These are phyloP conservation scores for Ottelia alismoides DNA, from an alignment of 106 monocot genomes.

Conservation along the genomic window DNA sequence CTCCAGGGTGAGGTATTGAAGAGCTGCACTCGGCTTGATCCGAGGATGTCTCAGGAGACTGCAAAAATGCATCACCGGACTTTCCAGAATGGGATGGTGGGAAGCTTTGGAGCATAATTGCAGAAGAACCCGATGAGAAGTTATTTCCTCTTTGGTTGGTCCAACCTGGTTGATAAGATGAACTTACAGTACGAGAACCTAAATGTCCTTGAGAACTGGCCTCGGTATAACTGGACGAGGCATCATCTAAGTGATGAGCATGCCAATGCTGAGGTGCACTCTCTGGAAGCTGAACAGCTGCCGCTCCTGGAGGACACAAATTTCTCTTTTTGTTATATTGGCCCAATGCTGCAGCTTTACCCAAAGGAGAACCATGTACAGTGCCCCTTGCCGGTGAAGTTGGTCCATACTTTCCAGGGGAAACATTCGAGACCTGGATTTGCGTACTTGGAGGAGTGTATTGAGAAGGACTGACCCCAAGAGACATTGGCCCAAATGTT, in stretches of 20 bases:
- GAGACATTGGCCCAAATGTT: constrained; percentile 63
- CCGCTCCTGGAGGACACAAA: constrained; percentile 27
- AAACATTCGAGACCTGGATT: constrained; percentile 39
- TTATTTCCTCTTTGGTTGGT: constrained; percentile 29
- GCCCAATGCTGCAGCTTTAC: constrained; percentile 43
- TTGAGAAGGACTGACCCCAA: constrained; percentile 95
- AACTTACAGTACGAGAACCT: constrained; percentile 28
- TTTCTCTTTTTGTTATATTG: constrained; percentile 62
- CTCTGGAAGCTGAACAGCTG: constrained; percentile 31
- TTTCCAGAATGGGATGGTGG: constrained; percentile 5
- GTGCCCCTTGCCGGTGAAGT: constrained; percentile 68
- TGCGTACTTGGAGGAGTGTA: constrained; percentile 83
- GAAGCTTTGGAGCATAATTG: constrained; percentile 12
- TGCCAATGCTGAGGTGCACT: constrained; percentile 38
- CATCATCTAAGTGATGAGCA: constrained; percentile 35
- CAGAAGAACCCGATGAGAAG: constrained; percentile 15
- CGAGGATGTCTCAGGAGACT: constrained; percentile 16
- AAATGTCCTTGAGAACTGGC: constrained; percentile 20
- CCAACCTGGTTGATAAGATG: constrained; percentile 34
- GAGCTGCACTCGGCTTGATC: constrained; percentile 47
- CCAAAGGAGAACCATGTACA: constrained; percentile 50
- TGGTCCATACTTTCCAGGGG: constrained; percentile 67
- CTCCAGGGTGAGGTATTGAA: constrained; percentile 59
- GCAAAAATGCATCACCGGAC: constrained; percentile 8
- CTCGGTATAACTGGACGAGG: constrained; percentile 29